Evolutionary conservation across 768 basidiomycete species (phyloP), one percentile per base, ranked within the genome.

Genomic region (Phaffia australis): DNA sequence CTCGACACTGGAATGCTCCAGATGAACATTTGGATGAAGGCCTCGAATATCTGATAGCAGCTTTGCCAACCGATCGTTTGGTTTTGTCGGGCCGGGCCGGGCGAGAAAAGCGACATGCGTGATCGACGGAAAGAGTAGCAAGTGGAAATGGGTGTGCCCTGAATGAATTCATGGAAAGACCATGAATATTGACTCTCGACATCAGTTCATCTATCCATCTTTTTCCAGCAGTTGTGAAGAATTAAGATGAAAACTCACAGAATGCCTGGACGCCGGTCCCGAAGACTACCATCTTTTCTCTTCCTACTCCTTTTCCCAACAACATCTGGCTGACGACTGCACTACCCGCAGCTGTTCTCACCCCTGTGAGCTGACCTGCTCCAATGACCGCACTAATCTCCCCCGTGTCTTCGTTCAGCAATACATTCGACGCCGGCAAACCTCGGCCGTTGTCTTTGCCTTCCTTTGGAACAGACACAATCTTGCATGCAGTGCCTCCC

Each of bases 341-440:
- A 16, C 25, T 16, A 0, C 58, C 71, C 27, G 64, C 71, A 61
- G 74, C 73, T 0, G 74, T 75, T 15, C 74, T 54, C 5, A 75
- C 54, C 0, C 73, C 74, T 1, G 74, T 75, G 25, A 75, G 54
- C 78, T 65, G 72, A 86, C 89, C 87, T 69, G 87, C 87, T 60
- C 93, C 93, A 23, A 94, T 76, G 46, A 93, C 77, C 0, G 87
- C 89, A 69, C 81, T 85, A n/a, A 85, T 81, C 0, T 78, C 77
- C 0, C 90, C 90, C 0, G 82, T 84, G 1, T 68, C 71, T 69
- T 89, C 87, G 72, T 92, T 84, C 14, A 94, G 71, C 2, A 92
- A 81, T 51, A 90, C 74, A 0, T 87, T 93, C 0, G 84, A 85
- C 0, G 81, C 89, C 7, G 89, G 87, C 23, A 94, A 73, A 0